These are phyloP conservation scores for Phaeoacremonium minimum DNA, from an alignment of 2,329 filamentous ascomycete species.

Conservation along the genomic window DNA sequence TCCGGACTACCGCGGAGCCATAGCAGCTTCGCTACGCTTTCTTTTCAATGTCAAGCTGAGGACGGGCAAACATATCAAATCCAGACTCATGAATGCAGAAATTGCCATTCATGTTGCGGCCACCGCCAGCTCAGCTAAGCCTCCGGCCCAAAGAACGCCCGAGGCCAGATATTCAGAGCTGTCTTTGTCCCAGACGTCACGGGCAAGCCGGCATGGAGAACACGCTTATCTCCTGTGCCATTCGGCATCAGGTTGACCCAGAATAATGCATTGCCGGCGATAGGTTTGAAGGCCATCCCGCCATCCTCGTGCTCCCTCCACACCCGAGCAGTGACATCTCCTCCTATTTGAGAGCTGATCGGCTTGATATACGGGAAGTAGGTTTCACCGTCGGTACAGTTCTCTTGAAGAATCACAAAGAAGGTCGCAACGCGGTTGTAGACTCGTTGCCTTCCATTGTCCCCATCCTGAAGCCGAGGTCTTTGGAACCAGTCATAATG, in stretches of 20 bases:
- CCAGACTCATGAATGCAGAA: too few species aligned
- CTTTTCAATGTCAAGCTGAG: too few species aligned
- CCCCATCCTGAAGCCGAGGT: constrained; percentile 13
- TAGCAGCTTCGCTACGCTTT: too few species aligned
- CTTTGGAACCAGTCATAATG: constrained; percentile 31
- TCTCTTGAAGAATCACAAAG: constrained; percentile 27
- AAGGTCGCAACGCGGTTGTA: constrained; percentile 31
- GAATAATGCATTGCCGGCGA: constrained; percentile 33
- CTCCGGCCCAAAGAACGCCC: constrained; percentile 18
- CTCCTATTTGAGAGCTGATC: constrained; percentile 4
- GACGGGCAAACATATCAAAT: too few species aligned
- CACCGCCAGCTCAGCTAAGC: too few species aligned
- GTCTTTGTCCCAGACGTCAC: constrained; percentile 31
- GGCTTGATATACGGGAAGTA: constrained; percentile 27
- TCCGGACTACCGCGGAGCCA: too few species aligned
- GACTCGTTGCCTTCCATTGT: constrained; percentile 14
- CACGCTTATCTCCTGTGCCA: constrained; percentile 30
- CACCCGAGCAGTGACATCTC: constrained; percentile 2
- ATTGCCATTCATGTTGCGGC: too few species aligned
- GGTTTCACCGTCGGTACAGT: constrained; percentile 29
- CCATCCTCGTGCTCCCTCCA: constrained; percentile 30
- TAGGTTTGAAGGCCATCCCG: constrained; percentile 29
- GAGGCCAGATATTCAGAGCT: constrained; percentile 38
- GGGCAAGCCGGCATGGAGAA: constrained; percentile 33
- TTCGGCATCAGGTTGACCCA: constrained; percentile 36